Evolutionary conservation across 345 rosid genomes (phyloP).

Genomic region (Aethionema arabicum): DNA sequence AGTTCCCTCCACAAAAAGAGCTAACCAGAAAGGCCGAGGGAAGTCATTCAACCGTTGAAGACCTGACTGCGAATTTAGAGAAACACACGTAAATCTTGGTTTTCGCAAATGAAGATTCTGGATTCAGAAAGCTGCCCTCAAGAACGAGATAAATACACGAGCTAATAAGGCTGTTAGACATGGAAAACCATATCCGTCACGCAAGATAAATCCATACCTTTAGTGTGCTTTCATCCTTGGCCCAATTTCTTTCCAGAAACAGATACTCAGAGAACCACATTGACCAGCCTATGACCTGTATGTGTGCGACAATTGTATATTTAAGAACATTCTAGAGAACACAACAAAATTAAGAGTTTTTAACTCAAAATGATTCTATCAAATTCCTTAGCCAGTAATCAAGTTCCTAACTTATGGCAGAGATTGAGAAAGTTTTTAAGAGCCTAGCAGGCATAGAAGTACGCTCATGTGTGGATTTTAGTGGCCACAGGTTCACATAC

Average conservation of each 20-base stretch:
- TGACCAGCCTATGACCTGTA: slow-evolving; percentile 98
- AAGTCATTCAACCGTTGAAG: slow-evolving; percentile 71
- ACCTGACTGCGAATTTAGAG: slow-evolving; percentile 68
- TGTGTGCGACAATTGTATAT: slow-evolving; percentile 6
- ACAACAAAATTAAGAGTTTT: not conserved
- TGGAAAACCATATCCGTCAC: slow-evolving; percentile 9
- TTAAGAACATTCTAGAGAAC: slow-evolving; percentile 20
- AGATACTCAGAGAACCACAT: slow-evolving; percentile 99
- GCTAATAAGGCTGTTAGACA: not conserved
- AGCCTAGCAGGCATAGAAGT: slow-evolving; percentile 13
- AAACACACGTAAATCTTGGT: slow-evolving; percentile 8
- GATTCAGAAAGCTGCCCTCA: slow-evolving; percentile 1
- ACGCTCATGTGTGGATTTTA: slow-evolving; percentile 11
- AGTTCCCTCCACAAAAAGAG: slow-evolving; percentile 98
- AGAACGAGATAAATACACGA: not conserved
- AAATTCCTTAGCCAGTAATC: slow-evolving; percentile 3
- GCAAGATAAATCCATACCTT: slow-evolving; percentile 35
- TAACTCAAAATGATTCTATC: not conserved
- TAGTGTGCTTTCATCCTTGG: slow-evolving; percentile 79
- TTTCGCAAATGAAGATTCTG: slow-evolving; percentile 10
- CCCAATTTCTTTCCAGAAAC: slow-evolving; percentile 92
- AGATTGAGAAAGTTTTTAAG: slow-evolving; percentile 3
- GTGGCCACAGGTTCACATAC: slow-evolving; percentile 42
- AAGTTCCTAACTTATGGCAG: slow-evolving; percentile 2
- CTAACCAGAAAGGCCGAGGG: slow-evolving; percentile 95